phyloP scores from a whole-genome alignment of 805 yeast species.

The Starmerella sp. region DNA sequence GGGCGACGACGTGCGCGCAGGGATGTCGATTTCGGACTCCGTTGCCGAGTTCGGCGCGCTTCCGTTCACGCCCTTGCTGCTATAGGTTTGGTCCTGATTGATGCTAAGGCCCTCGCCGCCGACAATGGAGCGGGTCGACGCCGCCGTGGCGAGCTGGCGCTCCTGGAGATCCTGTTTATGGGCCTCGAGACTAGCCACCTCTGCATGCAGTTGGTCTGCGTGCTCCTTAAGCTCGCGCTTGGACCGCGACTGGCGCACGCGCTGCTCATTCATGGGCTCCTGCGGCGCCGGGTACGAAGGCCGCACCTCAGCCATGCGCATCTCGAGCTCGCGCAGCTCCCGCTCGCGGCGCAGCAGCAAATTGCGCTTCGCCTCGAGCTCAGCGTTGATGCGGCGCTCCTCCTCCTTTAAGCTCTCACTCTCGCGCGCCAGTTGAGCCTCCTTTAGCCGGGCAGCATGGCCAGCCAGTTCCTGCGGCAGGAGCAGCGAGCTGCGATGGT shows the following conservation, averaged over 20 bases:
- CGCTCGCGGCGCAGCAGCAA: constrained; percentile 32
- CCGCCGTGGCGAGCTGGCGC: constrained; percentile 9
- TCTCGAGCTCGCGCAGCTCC: constrained; percentile 33
- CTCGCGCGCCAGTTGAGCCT: constrained; percentile 34
- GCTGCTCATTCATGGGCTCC: background rate
- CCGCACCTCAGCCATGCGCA: constrained; percentile 19
- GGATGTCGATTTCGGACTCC: background rate
- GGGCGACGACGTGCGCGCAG: background rate
- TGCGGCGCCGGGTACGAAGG: background rate
- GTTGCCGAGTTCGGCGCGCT: background rate
- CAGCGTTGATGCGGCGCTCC: constrained; percentile 31
- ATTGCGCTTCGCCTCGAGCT: constrained; percentile 31
- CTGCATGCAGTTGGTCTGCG: constrained; percentile 17
- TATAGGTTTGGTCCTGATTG: too few species aligned
- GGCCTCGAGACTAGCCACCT: constrained; percentile 16
- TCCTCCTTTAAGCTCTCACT: constrained; percentile 31
- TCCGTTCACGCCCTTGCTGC: too few species aligned
- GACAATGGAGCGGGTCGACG: constrained; percentile 1
- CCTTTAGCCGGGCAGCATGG: constrained; percentile 32
- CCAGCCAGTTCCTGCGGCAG: constrained; percentile 33
- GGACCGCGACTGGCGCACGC: constrained; percentile 13
- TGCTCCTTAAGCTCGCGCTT: constrained; percentile 12
- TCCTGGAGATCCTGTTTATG: constrained; percentile 11
- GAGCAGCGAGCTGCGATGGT: constrained; percentile 24
- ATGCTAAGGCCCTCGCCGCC: background rate